Base-by-base conservation (phyloP, 805 yeast genomes). In the Zygoascus ofunaensis region DNA sequence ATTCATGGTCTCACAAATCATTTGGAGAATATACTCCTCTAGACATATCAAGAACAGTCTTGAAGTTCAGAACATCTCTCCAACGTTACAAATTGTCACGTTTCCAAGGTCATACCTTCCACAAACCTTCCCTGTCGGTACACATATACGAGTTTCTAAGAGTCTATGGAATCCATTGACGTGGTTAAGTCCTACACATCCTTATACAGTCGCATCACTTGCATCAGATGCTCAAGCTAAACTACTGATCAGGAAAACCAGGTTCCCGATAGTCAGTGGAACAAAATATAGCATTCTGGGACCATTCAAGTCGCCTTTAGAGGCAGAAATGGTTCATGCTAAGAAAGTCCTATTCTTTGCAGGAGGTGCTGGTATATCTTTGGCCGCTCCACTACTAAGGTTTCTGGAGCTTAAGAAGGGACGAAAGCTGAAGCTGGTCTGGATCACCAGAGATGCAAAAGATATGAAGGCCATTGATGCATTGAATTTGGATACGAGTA, bases 291-390 rank as follows among this genome's bases (percentile, higher is more conserved):
- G 51, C 64, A 67, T 49, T 55, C 69, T 33, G 57, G 77, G 72
- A 0, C 71, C 72, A 1, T 35, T 61, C 59, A 3, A 51, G 39
- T 42, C 60, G 45, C 39, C 48, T 47, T 22, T 24, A 49, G 50
- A 41, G 39, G 34, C 76, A 48, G 70, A 41, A n/a, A 3, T 74
- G 49, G 60, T 63, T 34, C 68, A 75, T 0, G 79, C 75, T 0
- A 71, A 70, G 28, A 70, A 73, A 20, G 62, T 61, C 4, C 45
- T 67, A 2, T 43, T 70, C 18, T 78, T 84, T 4, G 76, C 82
- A 21, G 90, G 90, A 2, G 90, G 92, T 1, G 82, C 87, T 5
- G 85, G 87, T 3, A 76, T 86, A 19, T 78, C 89, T n/a, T 79
- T 79, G 62, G 96, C 95, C 0, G 76, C 87, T 18, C 92, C 80